A percentile compares a stretch with the other conserved stretches of the same genome.
Conservation (phyloP, 2,329 filamentous ascomycete species). For the Sclerotinia glacialis region DNA sequence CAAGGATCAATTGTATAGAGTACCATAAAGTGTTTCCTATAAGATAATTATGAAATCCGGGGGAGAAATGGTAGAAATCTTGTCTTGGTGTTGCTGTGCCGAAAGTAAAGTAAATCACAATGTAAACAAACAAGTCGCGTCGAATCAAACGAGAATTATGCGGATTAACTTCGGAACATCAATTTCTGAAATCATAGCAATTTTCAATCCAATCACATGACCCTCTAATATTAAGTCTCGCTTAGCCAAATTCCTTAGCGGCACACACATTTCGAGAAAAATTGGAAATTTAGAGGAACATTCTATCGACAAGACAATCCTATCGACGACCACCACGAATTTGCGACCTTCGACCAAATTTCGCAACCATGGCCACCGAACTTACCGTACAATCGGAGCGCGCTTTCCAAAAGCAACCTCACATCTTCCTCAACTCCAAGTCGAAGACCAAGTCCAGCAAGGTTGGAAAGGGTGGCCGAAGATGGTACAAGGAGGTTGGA, state of each 20-base stretch:
- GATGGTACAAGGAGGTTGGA: conserved; percentile 99
- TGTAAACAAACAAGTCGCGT: conserved; percentile 28
- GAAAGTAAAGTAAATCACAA: conserved; percentile 27
- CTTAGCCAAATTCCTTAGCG: conserved; percentile 26
- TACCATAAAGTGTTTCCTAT: conserved; percentile 3
- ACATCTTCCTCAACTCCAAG: conserved; percentile 99
- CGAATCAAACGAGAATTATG: not conserved
- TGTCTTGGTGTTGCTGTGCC: conserved; percentile 27
- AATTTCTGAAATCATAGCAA: not conserved
- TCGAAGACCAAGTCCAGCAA: conserved; percentile 78
- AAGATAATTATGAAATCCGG: conserved; percentile 15
- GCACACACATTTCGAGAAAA: conserved; percentile 25
- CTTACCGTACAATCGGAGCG: conserved; percentile 99
- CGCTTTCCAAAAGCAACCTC: conserved; percentile 99
- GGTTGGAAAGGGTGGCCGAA: conserved; percentile 83
- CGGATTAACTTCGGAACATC: conserved; percentile 10
- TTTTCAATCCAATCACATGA: conserved; percentile 11
- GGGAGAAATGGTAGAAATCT: conserved; percentile 21
- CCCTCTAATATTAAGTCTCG: conserved; percentile 13
- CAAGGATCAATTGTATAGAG: not conserved
- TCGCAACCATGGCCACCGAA: conserved; percentile 81
- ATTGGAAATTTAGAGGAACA: conserved; percentile 21
- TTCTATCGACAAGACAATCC: conserved; percentile 28
- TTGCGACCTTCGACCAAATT: conserved; percentile 37
- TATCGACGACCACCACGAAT: conserved; percentile 29